Base-by-base conservation (phyloP, 2,329 filamentous ascomycete species). In the Penicillium fuscoglaucum region DNA sequence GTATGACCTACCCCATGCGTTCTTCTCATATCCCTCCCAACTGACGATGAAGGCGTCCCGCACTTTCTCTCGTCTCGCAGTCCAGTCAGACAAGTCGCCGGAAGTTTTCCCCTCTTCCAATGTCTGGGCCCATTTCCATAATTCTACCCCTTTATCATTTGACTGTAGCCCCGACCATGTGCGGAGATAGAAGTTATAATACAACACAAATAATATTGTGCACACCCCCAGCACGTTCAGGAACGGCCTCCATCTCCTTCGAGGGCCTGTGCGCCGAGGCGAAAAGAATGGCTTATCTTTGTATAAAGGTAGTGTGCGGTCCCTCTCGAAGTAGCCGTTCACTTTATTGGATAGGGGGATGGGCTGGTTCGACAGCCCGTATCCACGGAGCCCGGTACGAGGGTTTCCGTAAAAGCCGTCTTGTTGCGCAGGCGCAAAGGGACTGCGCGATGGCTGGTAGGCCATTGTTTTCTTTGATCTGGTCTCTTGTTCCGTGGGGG, bases 271-370 rank as follows among this genome's bases (percentile, higher is more conserved):
- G 67, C 84, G 84, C 66, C 84, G 81, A 60, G 76, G 72, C n/a
- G 75, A 68, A 57, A 76, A 79, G 72, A 90, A 95, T n/a, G 95
- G 95, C 75, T 99, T 99, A 78, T 99, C 95, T 78, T 99, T 99
- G 80, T 99, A 99, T 90, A 98, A 93, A 46, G 95, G 95, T 62
- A 99, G 79, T 58, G 86, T 80, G 77, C 84, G 80, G 48, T 82
- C 79, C 50, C 76, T 76, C 39, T 87, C 84, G 61, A 93, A 87
- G 60, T 92, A 82, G 58, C 81, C 82, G 51, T 83, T 84, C 37
- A 91, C 80, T 61, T 84, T 85, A 66, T 84, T 83, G 49, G 88
- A 80, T 40, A 91, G 80, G 48, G 78, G 81, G 59, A 78, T 76
- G 47, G 74, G 64, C 64, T 59, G 72, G 67, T 57, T 67, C 24